Conservation (phyloP, 805 yeast genomes). For the Candida easanensis region DNA sequence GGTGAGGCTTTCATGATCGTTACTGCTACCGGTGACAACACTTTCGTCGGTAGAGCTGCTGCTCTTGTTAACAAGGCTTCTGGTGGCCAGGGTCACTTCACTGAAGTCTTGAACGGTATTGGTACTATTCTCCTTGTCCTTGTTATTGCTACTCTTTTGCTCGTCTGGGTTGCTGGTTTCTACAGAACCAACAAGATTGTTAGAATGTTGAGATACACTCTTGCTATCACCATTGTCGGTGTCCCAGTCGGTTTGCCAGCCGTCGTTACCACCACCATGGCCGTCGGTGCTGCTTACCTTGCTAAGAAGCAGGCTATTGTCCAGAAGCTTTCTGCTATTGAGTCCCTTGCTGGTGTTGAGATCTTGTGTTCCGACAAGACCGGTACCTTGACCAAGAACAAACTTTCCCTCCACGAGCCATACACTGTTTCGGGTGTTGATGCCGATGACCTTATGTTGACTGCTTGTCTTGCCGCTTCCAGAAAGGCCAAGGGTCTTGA, state of each 20-base stretch:
- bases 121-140: conserved; percentile 89
- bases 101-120: conserved; percentile 96
- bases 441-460: conserved; percentile 92
- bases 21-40: conserved; percentile 92
- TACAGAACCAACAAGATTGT: conserved; percentile 89
- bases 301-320: conserved; percentile 97
- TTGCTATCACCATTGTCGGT: conserved; percentile 96
- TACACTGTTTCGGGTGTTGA: conserved; percentile 97
- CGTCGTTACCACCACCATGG: conserved; percentile 98
- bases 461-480: conserved; percentile 97
- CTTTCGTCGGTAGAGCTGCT: conserved; percentile 97
- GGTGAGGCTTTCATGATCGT: conserved; percentile 95
- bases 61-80: conserved; percentile 93
- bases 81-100: conserved; percentile 92
- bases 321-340: conserved; percentile 94
- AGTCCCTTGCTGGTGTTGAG: conserved; percentile 96
- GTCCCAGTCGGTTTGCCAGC: conserved; percentile 99
- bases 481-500: conserved; percentile 98
- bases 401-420: conserved; percentile 93
- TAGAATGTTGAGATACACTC: conserved; percentile 83
- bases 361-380: conserved; percentile 97
- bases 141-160: conserved; percentile 80
- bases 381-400: conserved; percentile 97
- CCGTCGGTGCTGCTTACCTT: conserved; percentile 98
- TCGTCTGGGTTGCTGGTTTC: conserved; percentile 93